Evolutionary conservation across 2,329 filamentous ascomycete species (phyloP).

Genomic region (Diaporthe capsici): DNA sequence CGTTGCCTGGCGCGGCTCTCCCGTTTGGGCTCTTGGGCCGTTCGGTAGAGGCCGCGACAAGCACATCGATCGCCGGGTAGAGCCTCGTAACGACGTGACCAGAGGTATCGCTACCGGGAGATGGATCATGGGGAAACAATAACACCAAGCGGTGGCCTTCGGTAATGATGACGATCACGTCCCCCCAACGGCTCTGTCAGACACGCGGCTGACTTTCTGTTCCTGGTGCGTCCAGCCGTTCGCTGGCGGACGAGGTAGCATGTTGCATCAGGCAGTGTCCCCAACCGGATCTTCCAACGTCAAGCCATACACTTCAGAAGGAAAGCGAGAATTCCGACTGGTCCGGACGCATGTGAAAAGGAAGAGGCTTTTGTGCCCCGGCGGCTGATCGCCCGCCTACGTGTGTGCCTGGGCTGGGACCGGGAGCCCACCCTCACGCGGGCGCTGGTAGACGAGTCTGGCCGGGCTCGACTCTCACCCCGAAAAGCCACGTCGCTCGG

Average conservation of each 20-base stretch:
- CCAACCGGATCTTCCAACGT: not conserved
- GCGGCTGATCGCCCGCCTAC: not conserved
- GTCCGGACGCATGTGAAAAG: not conserved
- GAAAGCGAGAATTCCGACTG: not conserved
- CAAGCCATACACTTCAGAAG: not conserved
- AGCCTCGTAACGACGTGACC: not conserved
- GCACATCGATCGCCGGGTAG: not conserved
- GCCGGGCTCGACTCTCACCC: constrained; percentile 12
- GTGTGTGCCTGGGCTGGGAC: not conserved
- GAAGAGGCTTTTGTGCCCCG: not conserved
- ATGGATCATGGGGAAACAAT: not conserved
- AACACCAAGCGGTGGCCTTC: not conserved
- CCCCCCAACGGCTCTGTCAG: not conserved
- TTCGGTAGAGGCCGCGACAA: not conserved
- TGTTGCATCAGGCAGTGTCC: not conserved
- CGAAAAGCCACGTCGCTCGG: constrained; percentile 15
- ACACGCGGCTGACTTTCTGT: not conserved
- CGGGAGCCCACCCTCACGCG: too few relatives aligned
- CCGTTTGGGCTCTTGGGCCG: not conserved
- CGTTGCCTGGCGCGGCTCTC: not conserved
- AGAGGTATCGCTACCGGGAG: not conserved
- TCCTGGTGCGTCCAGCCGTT: not conserved
- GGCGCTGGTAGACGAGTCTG: not conserved
- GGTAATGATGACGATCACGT: not conserved
- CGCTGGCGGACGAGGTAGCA: not conserved